A percentile compares a stretch with the other conserved stretches of the same genome.
Evolutionary conservation across 225 moss, liverwort and hornwort species (phyloP).

Genomic region (Straminergon stramineum): DNA sequence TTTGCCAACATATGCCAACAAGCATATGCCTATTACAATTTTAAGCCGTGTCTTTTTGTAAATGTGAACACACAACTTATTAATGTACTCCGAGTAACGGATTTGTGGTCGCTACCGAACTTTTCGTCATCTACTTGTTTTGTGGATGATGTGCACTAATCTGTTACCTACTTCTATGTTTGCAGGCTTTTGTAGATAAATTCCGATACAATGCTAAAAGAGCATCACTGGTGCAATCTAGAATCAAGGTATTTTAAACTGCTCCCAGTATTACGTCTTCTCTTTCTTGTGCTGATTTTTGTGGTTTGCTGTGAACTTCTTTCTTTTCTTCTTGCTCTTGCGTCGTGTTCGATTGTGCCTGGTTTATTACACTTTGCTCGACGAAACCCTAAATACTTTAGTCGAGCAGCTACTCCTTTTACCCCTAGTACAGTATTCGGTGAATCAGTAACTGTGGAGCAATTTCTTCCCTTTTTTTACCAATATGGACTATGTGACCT

Average conservation of each 20-base stretch:
- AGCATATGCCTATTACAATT: background rate
- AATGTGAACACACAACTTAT: background rate
- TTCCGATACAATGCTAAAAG: conserved; percentile 98
- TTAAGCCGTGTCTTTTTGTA: background rate
- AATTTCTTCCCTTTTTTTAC: background rate
- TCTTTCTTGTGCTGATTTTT: background rate
- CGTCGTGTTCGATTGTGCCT: background rate
- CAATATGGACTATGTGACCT: background rate
- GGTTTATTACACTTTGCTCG: background rate
- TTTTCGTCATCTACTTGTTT: background rate
- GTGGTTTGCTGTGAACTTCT: background rate
- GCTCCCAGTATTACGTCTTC: background rate
- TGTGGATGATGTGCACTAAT: conserved; percentile 7
- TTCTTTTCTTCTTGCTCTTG: background rate
- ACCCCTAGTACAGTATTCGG: background rate
- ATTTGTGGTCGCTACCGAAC: background rate
- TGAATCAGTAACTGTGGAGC: background rate
- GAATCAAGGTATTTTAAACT: conserved; percentile 73
- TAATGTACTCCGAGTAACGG: background rate
- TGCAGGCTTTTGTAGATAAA: conserved; percentile 97
- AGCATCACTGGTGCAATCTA: conserved; percentile 96
- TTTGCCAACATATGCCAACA: background rate
- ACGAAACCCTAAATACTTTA: background rate
- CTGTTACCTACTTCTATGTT: background rate
- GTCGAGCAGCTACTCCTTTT: background rate